A percentile compares a stretch with the other conserved stretches of the same genome.
These are phyloP conservation scores for Stemphylium beticola DNA, from an alignment of 2,329 filamentous ascomycete species.

Conservation along the genomic window DNA sequence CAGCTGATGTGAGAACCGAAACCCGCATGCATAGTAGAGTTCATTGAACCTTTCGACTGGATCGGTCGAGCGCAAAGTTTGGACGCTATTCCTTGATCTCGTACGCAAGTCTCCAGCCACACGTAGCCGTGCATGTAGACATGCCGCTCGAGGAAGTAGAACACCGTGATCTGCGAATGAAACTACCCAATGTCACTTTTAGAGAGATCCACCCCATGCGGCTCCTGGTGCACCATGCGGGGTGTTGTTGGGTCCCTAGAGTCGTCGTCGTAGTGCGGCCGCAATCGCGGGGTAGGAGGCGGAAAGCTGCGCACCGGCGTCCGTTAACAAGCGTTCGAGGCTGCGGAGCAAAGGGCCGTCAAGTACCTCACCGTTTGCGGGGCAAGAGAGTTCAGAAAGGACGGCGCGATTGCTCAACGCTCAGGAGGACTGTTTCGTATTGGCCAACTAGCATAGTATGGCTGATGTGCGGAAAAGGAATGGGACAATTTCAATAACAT, in stretches of 20 bases:
- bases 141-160: conserved; percentile 3
- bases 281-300: conserved; percentile 26
- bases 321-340: neutral
- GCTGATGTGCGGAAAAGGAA: neutral
- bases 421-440: neutral
- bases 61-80: conserved; percentile 32
- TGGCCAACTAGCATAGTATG: neutral
- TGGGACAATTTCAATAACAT: neutral
- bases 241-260: conserved; percentile 25
- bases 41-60: conserved; percentile 14
- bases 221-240: conserved; percentile 30
- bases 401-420: neutral
- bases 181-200: neutral
- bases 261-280: conserved; percentile 14
- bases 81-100: conserved; percentile 13
- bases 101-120: conserved; percentile 18
- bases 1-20: conserved; percentile 18
- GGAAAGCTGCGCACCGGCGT: neutral
- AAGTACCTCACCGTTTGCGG: neutral
- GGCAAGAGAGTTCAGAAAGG: neutral
- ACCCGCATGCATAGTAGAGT: conserved; percentile 14
- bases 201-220: conserved; percentile 24
- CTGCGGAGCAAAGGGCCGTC: conserved; percentile 8
- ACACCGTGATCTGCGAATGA: conserved; percentile 14
- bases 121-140: conserved; percentile 9